phyloP scores from a whole-genome alignment of 371 early-diverging fungal species.

The Mucor irregularis region DNA sequence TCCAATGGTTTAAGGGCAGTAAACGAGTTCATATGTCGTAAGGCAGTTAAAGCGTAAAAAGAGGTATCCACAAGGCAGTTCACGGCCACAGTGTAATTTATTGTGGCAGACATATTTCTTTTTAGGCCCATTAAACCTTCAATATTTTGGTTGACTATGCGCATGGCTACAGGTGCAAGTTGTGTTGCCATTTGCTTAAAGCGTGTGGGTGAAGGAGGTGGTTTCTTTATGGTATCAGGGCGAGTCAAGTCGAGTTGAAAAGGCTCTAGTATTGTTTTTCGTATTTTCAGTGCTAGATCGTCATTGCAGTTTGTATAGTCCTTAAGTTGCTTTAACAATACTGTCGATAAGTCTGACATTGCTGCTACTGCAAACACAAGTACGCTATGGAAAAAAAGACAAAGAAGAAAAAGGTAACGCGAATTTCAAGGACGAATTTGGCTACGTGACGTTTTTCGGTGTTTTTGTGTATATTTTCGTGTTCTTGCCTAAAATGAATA shows the following conservation, averaged over 20 bases:
- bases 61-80: constrained; percentile 43
- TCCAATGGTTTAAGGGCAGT: constrained; percentile 36
- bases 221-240: constrained; percentile 12
- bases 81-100: constrained; percentile 14
- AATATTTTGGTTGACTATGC: constrained; percentile 44
- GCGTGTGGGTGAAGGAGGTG: constrained; percentile 26
- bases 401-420: too few relatives aligned
- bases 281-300: constrained; percentile 20
- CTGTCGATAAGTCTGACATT: constrained; percentile 12
- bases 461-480: too few relatives aligned
- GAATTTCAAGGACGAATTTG: too few relatives aligned
- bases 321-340: constrained; percentile 8
- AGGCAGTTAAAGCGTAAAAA: constrained; percentile 34
- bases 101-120: not conserved
- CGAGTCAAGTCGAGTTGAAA: constrained; percentile 29
- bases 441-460: too few relatives aligned
- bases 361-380: too few relatives aligned
- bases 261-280: constrained; percentile 35
- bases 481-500: too few relatives aligned
- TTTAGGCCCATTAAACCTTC: constrained; percentile 25
- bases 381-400: too few relatives aligned
- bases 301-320: constrained; percentile 30
- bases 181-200: constrained; percentile 27
- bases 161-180: constrained; percentile 38
- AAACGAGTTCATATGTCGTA: constrained; percentile 39